Evolutionary conservation across 2,329 filamentous ascomycete species (phyloP), one percentile per base, ranked within the genome.

Genomic region (Botrytis aclada): DNA sequence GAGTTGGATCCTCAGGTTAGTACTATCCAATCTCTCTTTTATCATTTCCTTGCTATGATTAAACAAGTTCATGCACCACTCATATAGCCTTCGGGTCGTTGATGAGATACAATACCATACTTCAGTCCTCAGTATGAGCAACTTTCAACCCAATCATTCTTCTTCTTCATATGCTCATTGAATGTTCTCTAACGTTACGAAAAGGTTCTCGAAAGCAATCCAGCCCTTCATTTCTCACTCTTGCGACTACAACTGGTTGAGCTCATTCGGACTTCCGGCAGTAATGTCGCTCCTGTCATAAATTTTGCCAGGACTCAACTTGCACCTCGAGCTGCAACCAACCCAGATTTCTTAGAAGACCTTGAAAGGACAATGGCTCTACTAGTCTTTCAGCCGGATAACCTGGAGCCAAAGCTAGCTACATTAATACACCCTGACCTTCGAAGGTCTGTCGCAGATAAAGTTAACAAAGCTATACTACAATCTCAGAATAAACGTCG

Each of bases 61-160:
- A 97, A 86, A 93, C 87, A 88, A 72, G 70, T 72, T 97, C 95
- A 99, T 99, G 96, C 96, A 99, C 96, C 96, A 99, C 96, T 94
- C 96, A 94, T 96, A 98, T 89, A 87, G 87, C 88, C 89, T 90
- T 88, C 86, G 86, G 89, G 90, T 90, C 89, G 84, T 89, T 96
- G 96, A 97, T 97, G 95, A 98, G 88, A 89, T 90, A 91, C 86
- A 85, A 85, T 84, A 86, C 84, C 84, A 84, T 85, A 89, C 90
- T 92, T 93, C 90, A 93, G 89, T 93, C 89, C 88, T 93, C 89
- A 92, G 89, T 91, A 94, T 96, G 93, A 97, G 86, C 87, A 85
- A 83, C 18, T 58, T 47, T 47, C 71, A 58, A 77, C 79, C 62
- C 61, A 37, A 25, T 22, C 34, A 14, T 72, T 32, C 43, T 69